Conservation (phyloP, 2,329 filamentous ascomycete genomes). For the Scytalidium sp. region DNA sequence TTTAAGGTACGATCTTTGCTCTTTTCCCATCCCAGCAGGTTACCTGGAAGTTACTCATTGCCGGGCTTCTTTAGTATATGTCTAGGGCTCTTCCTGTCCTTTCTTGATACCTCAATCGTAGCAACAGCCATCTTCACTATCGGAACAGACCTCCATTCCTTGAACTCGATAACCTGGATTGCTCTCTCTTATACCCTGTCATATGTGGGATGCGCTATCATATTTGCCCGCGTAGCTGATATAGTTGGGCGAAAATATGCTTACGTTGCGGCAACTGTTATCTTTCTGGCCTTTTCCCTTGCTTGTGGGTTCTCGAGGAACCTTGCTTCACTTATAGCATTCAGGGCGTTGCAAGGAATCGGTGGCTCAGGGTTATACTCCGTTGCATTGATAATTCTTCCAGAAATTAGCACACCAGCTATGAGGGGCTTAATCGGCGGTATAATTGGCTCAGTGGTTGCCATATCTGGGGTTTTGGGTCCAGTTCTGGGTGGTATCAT, state of each 20-base stretch:
- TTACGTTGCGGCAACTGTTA: slow-evolving; percentile 45
- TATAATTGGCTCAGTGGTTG: slow-evolving; percentile 40
- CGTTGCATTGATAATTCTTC: slow-evolving; percentile 28
- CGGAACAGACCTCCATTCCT: slow-evolving; percentile 44
- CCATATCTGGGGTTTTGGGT: slow-evolving; percentile 6
- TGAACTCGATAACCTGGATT: slow-evolving; percentile 49
- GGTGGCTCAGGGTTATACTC: slow-evolving; percentile 35
- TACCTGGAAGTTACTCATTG: neutral
- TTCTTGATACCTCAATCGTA: slow-evolving; percentile 59
- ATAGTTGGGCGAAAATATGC: slow-evolving; percentile 51
- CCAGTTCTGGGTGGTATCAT: slow-evolving; percentile 10
- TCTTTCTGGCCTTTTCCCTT: slow-evolving; percentile 56
- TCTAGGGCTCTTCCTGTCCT: slow-evolving; percentile 53
- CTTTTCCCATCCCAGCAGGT: neutral
- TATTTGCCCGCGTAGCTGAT: slow-evolving; percentile 53
- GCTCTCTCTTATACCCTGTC: slow-evolving; percentile 49
- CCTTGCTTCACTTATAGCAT: slow-evolving; percentile 36
- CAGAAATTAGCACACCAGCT: slow-evolving; percentile 42
- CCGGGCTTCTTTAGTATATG: slow-evolving; percentile 35
- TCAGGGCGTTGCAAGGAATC: slow-evolving; percentile 27
- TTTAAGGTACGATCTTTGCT: neutral
- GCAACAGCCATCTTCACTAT: slow-evolving; percentile 57
- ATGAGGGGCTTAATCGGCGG: slow-evolving; percentile 40
- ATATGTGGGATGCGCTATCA: slow-evolving; percentile 54
- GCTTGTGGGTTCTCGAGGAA: slow-evolving; percentile 47